Percentiles rank a stretch among this genome's conserved stretches.
These are phyloP conservation scores for Alternaria viburni DNA, from an alignment of 2,329 filamentous ascomycete genomes.

Conservation along the genomic window DNA sequence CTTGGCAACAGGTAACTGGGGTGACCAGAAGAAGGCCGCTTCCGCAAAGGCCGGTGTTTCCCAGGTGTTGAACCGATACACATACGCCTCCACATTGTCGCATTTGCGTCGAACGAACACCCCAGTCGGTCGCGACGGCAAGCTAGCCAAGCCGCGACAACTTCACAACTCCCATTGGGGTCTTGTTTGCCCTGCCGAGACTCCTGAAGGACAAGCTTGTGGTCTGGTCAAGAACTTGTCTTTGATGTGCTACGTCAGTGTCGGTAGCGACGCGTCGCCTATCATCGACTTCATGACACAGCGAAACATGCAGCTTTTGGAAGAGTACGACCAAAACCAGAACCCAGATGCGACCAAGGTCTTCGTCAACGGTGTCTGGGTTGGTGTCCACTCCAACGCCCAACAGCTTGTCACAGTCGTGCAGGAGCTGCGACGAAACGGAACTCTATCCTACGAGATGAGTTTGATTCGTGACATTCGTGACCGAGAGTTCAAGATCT, in stretches of 20 bases:
- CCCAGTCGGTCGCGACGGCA: constrained; percentile 95
- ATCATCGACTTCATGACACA: constrained; percentile 96
- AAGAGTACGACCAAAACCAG: constrained; percentile 74
- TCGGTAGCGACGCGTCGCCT: constrained; percentile 88
- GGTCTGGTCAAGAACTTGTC: constrained; percentile 97
- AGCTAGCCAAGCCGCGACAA: constrained; percentile 96
- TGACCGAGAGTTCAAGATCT: constrained; percentile 97
- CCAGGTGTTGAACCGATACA: constrained; percentile 97
- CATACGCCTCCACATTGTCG: constrained; percentile 93
- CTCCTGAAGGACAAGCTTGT: constrained; percentile 97
- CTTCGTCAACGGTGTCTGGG: constrained; percentile 98
- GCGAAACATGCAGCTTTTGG: constrained; percentile 92
- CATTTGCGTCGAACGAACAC: constrained; percentile 98
- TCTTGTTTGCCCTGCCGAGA: constrained; percentile 94
- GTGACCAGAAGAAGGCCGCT: constrained; percentile 97
- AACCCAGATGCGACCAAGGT: constrained; percentile 96
- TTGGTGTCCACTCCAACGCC: constrained; percentile 90
- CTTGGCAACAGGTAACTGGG: constrained; percentile 97
- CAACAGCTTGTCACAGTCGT: constrained; percentile 82
- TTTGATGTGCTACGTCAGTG: constrained; percentile 97
- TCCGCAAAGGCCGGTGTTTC: constrained; percentile 96
- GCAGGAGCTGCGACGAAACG: constrained; percentile 76
- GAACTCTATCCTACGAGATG: constrained; percentile 88
- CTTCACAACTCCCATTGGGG: constrained; percentile 99
- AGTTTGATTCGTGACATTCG: constrained; percentile 95